Percentiles rank a stretch among this genome's conserved stretches.
Evolutionary conservation across 345 rosid species (phyloP).

Genomic region (Eucalyptus cladocalyx): DNA sequence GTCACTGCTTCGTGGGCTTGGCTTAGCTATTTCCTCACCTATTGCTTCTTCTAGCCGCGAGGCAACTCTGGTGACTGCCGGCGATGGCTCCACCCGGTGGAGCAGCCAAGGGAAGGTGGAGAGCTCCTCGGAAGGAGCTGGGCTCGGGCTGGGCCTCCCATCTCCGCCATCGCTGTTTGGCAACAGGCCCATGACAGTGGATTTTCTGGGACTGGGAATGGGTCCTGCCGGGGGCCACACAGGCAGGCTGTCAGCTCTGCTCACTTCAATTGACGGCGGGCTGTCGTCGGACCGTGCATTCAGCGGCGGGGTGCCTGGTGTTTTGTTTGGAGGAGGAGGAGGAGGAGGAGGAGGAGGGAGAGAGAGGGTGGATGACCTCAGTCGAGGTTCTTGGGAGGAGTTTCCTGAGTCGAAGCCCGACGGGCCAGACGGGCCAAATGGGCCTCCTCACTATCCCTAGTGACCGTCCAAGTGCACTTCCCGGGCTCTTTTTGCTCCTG

Average conservation of each 20-base stretch:
- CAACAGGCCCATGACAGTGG: constrained; percentile 47
- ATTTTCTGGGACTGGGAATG: constrained; percentile 56
- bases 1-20: constrained; percentile 35
- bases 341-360: constrained; percentile 2
- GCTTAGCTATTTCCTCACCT: constrained; percentile 23
- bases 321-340: constrained; percentile 10
- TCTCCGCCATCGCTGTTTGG: constrained; percentile 23
- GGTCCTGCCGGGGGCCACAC: constrained; percentile 11
- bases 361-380: background rate
- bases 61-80: background rate
- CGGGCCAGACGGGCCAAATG: background rate
- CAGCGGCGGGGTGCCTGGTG: constrained; percentile 4
- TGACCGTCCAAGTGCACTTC: background rate
- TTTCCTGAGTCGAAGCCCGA: constrained; percentile 12
- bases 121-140: background rate
- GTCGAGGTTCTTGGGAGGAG: constrained; percentile 24
- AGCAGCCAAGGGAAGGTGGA: constrained; percentile 16
- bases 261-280: constrained; percentile 30
- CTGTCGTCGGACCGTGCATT: constrained; percentile 28
- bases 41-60: background rate
- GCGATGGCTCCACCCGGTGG: background rate
- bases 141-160: constrained; percentile 30
- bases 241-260: constrained; percentile 33
- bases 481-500: background rate
- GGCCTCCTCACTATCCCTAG: background rate